These are phyloP conservation scores for Candida awuae DNA, from an alignment of 805 yeast species.

Conservation along the genomic window DNA sequence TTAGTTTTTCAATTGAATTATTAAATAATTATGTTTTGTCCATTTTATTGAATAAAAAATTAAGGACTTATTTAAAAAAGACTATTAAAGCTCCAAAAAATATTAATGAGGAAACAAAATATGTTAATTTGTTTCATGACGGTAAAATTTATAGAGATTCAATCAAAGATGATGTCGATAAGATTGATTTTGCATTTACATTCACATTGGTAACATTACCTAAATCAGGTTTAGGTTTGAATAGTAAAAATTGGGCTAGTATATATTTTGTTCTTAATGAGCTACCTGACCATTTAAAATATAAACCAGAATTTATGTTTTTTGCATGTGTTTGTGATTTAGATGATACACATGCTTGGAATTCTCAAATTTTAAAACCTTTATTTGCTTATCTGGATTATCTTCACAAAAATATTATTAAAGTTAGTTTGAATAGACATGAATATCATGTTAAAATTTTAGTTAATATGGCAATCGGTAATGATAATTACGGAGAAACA, in stretches of 20 bases:
- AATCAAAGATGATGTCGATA: neutral
- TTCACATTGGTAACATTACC: constrained; percentile 1
- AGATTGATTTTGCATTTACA: constrained; percentile 9
- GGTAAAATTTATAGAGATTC: constrained; percentile 4
- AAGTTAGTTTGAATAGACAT: constrained; percentile 7
- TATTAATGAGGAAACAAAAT: neutral
- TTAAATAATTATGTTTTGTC: constrained; percentile 5
- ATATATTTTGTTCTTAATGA: constrained; percentile 5
- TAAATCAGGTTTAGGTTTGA: neutral
- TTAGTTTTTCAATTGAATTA: constrained; percentile 2
- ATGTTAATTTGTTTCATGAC: constrained; percentile 2
- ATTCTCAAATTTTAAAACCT: neutral
- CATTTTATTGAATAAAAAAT: constrained; percentile 6
- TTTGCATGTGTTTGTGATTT: constrained; percentile 1
- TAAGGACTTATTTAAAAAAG: constrained; percentile 5
- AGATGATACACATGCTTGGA: neutral
- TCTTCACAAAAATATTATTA: neutral
- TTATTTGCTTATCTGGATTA: constrained; percentile 1
- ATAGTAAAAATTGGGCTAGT: neutral
- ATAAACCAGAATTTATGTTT: constrained; percentile 8
- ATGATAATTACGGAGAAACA: neutral
- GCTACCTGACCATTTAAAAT: constrained; percentile 3
- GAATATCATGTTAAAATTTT: constrained; percentile 6
- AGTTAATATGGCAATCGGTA: neutral
- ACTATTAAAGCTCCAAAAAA: constrained; percentile 4